Evolutionary conservation across 768 basidiomycete genomes (phyloP), one percentile per base, ranked within the genome.

Genomic region (Xerocomus spinulosus): DNA sequence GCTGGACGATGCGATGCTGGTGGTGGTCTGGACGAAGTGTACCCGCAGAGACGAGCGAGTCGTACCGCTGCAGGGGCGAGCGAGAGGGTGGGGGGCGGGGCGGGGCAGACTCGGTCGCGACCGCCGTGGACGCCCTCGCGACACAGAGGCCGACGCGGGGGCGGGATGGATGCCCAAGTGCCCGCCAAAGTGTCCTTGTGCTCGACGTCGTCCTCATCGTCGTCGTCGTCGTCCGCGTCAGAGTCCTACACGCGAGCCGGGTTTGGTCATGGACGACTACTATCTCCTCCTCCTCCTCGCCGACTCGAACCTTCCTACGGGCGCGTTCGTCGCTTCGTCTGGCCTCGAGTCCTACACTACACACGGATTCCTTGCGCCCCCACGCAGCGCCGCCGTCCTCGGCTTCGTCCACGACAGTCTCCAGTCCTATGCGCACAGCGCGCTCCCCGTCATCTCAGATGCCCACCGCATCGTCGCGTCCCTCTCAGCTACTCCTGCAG

Each of bases 261-360:
- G 41, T 13, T 21, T 30, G 29, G 28, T 55, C 55, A 58, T 57
- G 59, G 68, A 70, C 66, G 67, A 69, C 0, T n/a, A n/a, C n/a
- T 89, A 87, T 64, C 68, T 92, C 25, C 73, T 92, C 15, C 78
- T 93, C 32, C 75, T 94, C 29, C 78, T 95, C 35, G 78, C 89
- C 0, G 92, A 95, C 71, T 88, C 90, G 52, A 97, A 95, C 67
- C 82, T 99, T 3, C 96, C 96, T 2, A 98, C 95, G 0, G 96
- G 96, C 29, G 87, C 95, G 2, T 99, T 99, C 66, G 90, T 97
- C 49, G 90, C 94, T 1, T 96, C 93, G 1, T 80, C 90, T 3
- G 95, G 95, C 2, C 77, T 98, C 50, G 95, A 99, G 61, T 92
- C 92, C 5, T 93, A 82, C 62, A 69, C 81, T 33, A 84, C 87